Percentiles rank a stretch among this genome's conserved stretches.
phyloP scores from a whole-genome alignment of 257 asterid species.

The Ilex aquifolium region DNA sequence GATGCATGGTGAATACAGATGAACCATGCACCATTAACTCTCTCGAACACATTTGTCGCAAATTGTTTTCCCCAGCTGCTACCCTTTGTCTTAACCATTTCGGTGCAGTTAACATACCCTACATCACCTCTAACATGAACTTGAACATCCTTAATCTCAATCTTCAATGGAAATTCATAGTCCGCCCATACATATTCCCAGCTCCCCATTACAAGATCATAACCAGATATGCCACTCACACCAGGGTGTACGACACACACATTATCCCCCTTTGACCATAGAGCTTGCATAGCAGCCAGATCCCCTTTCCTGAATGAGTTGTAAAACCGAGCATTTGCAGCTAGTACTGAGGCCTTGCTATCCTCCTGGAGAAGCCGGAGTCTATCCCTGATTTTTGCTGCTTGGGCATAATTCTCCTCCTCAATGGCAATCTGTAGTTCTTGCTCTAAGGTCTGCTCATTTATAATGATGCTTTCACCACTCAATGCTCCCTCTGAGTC shows the following conservation, averaged over 20 bases:
- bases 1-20: conserved; percentile 92
- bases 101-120: conserved; percentile 82
- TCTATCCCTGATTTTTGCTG: conserved; percentile 89
- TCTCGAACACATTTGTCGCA: conserved; percentile 83
- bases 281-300: conserved; percentile 73
- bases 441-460: conserved; percentile 67
- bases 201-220: conserved; percentile 96
- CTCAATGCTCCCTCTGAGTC: conserved; percentile 71
- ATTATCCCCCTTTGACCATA: conserved; percentile 79
- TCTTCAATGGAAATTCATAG: conserved; percentile 80
- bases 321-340: conserved; percentile 78
- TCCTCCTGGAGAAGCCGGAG: conserved; percentile 81
- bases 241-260: conserved; percentile 96
- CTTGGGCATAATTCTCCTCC: conserved; percentile 78
- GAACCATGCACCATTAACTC: conserved; percentile 73
- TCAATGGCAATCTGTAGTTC: conserved; percentile 66
- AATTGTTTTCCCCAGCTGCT: conserved; percentile 96
- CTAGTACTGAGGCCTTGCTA: conserved; percentile 75
- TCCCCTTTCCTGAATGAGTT: conserved; percentile 76
- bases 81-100: conserved; percentile 87
- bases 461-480: conserved; percentile 71
- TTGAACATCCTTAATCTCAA: conserved; percentile 79
- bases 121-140: conserved; percentile 68
- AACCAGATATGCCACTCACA: conserved; percentile 89
- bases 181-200: conserved; percentile 99